phyloP scores from a whole-genome alignment of 202 grass and related monocot species.

The Setaria viridis region DNA sequence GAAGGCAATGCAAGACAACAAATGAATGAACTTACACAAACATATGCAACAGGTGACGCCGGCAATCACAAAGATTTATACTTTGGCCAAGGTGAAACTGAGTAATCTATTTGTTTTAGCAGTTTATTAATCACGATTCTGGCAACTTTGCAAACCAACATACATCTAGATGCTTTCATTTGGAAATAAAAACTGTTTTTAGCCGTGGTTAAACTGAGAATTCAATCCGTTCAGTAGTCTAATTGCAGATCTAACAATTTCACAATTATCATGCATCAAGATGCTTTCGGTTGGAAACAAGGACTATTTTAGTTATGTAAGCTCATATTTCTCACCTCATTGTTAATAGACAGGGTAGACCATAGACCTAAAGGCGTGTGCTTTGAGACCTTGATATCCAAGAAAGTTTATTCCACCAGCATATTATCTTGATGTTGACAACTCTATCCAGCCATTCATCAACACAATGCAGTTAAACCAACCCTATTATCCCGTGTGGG shows the following conservation, averaged over 20 bases:
- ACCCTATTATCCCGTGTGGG: background rate
- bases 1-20: background rate
- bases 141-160: conserved; percentile 18
- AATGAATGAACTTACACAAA: background rate
- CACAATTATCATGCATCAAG: background rate
- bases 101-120: background rate
- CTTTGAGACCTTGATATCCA: background rate
- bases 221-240: background rate
- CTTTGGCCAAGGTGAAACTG: conserved; percentile 1
- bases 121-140: background rate
- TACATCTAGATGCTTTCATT: background rate
- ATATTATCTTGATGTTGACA: conserved; percentile 32
- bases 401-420: background rate
- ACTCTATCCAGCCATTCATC: background rate
- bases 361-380: background rate
- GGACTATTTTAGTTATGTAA: background rate
- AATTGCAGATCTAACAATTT: background rate
- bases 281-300: background rate
- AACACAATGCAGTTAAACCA: background rate
- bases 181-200: background rate
- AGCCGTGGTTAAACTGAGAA: background rate
- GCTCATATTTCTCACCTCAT: background rate
- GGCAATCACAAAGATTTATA: background rate
- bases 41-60: background rate
- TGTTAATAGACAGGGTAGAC: conserved; percentile 14